phyloP scores from a whole-genome alignment of 345 rosid genomes.

The Populus deltoides region DNA sequence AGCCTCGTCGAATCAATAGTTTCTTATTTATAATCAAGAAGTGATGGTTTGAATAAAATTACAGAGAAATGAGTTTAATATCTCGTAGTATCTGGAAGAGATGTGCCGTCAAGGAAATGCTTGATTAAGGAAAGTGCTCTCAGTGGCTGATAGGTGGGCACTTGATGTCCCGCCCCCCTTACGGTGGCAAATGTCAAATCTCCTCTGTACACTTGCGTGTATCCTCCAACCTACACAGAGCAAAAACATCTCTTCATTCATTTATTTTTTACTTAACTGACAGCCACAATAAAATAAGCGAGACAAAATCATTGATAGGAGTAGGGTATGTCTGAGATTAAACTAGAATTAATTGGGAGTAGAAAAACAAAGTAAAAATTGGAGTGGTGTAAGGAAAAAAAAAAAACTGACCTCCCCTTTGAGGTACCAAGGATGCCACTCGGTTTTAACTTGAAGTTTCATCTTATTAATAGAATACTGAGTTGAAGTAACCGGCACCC shows the following conservation, averaged over 20 bases:
- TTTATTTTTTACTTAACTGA: too few species aligned
- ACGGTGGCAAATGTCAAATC: constrained; percentile 73
- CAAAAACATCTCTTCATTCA: too few species aligned
- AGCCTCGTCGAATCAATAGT: neutral
- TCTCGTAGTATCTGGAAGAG: constrained; percentile 57
- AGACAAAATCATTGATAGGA: too few species aligned
- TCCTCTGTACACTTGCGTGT: constrained; percentile 65
- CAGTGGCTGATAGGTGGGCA: constrained; percentile 79
- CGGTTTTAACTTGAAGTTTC: constrained; percentile 49
- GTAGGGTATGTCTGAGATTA: too few species aligned
- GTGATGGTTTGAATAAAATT: neutral
- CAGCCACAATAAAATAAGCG: too few species aligned
- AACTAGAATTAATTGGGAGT: neutral
- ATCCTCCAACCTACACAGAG: constrained; percentile 62
- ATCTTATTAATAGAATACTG: constrained; percentile 54
- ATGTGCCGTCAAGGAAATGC: constrained; percentile 61
- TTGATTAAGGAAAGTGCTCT: constrained; percentile 67
- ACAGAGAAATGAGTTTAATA: constrained; percentile 8
- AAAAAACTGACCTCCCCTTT: constrained; percentile 45
- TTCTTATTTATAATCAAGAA: neutral
- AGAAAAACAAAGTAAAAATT: neutral
- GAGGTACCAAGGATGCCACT: constrained; percentile 84
- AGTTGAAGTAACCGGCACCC: constrained; percentile 83
- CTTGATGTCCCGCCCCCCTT: constrained; percentile 89
- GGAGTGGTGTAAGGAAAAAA: neutral